Evolutionary conservation across 169 alveolate genomes (phyloP).

Genomic region (Eimeria maxima): DNA sequence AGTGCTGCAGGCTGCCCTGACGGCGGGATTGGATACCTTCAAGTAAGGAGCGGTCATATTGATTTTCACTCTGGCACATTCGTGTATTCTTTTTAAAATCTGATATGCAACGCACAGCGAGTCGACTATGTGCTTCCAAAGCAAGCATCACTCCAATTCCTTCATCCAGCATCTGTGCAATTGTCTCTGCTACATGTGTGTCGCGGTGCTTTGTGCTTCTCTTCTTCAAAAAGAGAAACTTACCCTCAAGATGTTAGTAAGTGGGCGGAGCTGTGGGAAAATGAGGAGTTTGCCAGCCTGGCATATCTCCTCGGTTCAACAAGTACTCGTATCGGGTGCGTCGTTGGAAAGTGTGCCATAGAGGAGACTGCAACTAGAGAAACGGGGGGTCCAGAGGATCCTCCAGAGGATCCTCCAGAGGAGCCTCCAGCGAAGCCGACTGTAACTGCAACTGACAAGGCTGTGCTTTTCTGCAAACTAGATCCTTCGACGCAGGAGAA

Average conservation of each 20-base stretch:
- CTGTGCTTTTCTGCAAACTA: not conserved
- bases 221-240: not conserved
- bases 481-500: not conserved
- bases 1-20: not conserved
- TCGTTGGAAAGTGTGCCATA: not conserved
- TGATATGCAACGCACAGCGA: not conserved
- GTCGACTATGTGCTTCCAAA: not conserved
- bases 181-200: not conserved
- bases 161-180: not conserved
- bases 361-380: not conserved
- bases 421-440: not conserved
- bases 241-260: not conserved
- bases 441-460: not conserved
- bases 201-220: not conserved
- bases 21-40: not conserved
- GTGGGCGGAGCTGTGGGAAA: not conserved
- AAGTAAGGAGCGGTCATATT: not conserved
- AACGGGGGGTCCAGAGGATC: no score
- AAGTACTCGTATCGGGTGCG: not conserved
- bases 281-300: not conserved
- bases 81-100: not conserved
- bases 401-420: not conserved
- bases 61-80: not conserved
- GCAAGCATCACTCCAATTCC: not conserved
- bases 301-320: not conserved